Conservation (phyloP, 306 rosid genomes). For the Boehmeria nivea region DNA sequence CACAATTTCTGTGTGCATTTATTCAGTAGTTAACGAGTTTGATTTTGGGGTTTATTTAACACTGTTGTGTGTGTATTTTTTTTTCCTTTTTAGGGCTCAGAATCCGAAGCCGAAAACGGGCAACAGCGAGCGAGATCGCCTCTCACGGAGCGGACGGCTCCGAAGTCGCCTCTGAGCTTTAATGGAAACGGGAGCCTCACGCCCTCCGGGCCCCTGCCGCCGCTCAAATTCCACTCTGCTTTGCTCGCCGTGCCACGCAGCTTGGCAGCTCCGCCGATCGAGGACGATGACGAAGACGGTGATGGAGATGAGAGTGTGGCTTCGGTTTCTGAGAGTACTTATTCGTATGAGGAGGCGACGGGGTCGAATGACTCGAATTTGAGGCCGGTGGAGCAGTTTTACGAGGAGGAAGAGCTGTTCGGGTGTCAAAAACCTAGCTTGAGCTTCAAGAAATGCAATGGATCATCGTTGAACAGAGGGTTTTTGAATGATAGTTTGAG, state of each 20-base stretch:
- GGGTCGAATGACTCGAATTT: constrained; percentile 29
- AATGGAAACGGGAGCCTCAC: constrained; percentile 24
- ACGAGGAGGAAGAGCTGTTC: constrained; percentile 53
- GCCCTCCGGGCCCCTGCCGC: constrained; percentile 51
- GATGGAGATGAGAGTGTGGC: constrained; percentile 37
- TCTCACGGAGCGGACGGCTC: constrained; percentile 40
- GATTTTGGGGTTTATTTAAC: neutral
- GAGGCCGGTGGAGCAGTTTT: constrained; percentile 34
- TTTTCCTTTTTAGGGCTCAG: constrained; percentile 40
- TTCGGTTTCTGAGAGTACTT: constrained; percentile 37
- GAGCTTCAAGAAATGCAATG: constrained; percentile 3
- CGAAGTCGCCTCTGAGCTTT: constrained; percentile 49
- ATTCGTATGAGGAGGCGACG: constrained; percentile 48
- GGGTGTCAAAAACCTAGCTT: constrained; percentile 12
- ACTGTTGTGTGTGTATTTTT: neutral
- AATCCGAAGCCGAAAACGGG: constrained; percentile 30
- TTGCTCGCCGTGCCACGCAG: constrained; percentile 43
- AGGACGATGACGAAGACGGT: constrained; percentile 29
- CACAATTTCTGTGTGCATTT: neutral
- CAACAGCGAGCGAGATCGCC: constrained; percentile 50
- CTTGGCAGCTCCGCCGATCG: constrained; percentile 25
- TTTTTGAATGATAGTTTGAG: constrained; percentile 45
- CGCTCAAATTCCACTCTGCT: constrained; percentile 59
- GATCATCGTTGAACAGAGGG: constrained; percentile 46
- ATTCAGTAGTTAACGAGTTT: neutral